phyloP scores from a whole-genome alignment of 345 rosid species.

The Eucalyptus urophylla region DNA sequence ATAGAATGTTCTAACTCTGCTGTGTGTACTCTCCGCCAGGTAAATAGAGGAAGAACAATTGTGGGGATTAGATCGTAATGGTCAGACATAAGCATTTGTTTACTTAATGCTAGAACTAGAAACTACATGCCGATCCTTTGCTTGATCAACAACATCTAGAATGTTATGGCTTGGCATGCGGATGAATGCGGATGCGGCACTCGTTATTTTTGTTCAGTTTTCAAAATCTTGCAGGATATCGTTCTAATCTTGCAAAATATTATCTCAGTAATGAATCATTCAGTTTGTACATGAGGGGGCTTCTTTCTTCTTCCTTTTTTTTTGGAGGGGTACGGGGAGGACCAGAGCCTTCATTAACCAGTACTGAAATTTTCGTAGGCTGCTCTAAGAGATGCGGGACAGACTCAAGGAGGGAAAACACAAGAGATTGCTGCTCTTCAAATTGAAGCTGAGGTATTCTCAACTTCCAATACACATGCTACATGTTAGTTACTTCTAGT shows the following conservation, averaged over 20 bases:
- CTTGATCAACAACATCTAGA: neutral
- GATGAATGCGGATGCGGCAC: neutral
- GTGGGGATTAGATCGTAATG: neutral
- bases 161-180: neutral
- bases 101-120: neutral
- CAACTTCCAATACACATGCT: neutral
- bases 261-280: neutral
- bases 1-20: neutral
- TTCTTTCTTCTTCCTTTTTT: neutral
- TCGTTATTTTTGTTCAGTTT: neutral
- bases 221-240: neutral
- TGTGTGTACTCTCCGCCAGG: neutral
- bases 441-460: conserved; percentile 65
- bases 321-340: neutral
- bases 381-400: conserved; percentile 50
- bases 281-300: neutral
- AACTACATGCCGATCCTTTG: neutral
- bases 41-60: neutral
- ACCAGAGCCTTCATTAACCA: neutral
- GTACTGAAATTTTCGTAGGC: conserved; percentile 32
- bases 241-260: neutral
- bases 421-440: conserved; percentile 45
- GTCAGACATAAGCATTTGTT: neutral
- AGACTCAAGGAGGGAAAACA: conserved; percentile 28
- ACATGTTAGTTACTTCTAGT: neutral